Base-by-base conservation (phyloP, 805 yeast genomes). In the Kodamaea nitidulidarum region DNA sequence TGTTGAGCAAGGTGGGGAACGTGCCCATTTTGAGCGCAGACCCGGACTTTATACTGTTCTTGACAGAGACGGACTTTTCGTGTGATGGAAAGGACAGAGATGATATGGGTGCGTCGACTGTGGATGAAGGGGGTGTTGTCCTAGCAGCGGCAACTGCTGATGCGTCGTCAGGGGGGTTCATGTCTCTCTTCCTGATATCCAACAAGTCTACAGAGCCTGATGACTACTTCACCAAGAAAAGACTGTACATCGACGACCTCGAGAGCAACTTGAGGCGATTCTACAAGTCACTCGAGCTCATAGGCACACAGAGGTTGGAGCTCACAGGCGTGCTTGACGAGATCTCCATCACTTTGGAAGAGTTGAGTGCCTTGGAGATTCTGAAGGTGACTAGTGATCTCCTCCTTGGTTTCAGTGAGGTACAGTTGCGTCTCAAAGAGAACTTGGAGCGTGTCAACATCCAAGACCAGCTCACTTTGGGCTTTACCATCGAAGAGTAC, bases 401-500 rank as follows among this genome's bases (percentile, higher is more conserved):
- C 9, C 71, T 91, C 41, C 59, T 64, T 15, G 80, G 81, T 41
- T 88, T 90, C 58, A 79, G 88, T 26, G 79, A 78, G 24, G 76
- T 86, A 7, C 91, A 90, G 54, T 52, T 65, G 24, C 76, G 84
- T 46, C 73, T 90, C 17, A 79, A 79, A 49, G 91, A 86, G 38
- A 70, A 86, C 34, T 65, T 87, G 34, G 88, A 81, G 46, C 75
- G 96, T 44, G 80, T 84, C 44, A 81, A 88, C 42, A 61, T 84
- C 61, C 95, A 87, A 58, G 97, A 91, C 49, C 78, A 88, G 52
- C 65, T 91, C 45, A 88, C 96, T 0, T 64, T 91, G 34, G 95
- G 95, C 2, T 76, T 84, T 17, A 86, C 95, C 1, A 66, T 91
- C 28, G 96, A 91, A 56, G 97, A 90, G 56, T 90, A 93, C 56